Evolutionary conservation across 1,284 basidiomycete genomes (phyloP).

Genomic region (Pseudozyma pruni): DNA sequence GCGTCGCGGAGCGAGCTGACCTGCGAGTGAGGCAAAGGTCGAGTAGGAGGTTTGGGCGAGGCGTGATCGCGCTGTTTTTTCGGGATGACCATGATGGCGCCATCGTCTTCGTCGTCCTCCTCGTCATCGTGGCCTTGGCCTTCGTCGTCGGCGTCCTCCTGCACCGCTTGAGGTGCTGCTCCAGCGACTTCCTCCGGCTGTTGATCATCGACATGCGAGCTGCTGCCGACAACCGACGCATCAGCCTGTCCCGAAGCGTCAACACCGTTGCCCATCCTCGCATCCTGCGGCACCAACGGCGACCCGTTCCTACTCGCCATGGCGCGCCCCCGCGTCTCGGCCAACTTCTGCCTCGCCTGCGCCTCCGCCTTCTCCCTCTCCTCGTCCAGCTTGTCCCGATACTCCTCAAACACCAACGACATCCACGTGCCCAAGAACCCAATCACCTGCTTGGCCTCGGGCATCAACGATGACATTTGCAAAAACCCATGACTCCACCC

Average conservation of each 20-base stretch:
- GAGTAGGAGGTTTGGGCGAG: not conserved
- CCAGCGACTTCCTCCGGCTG: not conserved
- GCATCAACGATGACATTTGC: conserved; percentile 90
- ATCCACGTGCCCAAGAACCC: conserved; percentile 94
- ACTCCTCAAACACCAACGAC: conserved; percentile 76
- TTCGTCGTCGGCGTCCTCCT: conserved; percentile 24
- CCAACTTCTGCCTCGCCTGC: conserved; percentile 20
- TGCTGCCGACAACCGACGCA: not conserved
- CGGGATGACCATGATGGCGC: conserved; percentile 59
- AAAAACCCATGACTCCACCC: conserved; percentile 66
- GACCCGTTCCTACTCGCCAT: conserved; percentile 4
- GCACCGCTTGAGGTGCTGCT: conserved; percentile 1
- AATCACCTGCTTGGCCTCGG: conserved; percentile 82
- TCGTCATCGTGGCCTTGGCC: conserved; percentile 45
- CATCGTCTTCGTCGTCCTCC: conserved; percentile 60
- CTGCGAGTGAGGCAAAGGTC: conserved; percentile 4
- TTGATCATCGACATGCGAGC: conserved; percentile 1
- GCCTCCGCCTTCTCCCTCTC: conserved; percentile 29
- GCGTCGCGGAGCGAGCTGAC: not conserved
- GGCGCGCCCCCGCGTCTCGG: not conserved
- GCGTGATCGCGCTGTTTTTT: conserved; percentile 21
- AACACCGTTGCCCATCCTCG: conserved; percentile 4
- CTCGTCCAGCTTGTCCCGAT: conserved; percentile 36
- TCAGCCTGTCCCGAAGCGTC: not conserved
- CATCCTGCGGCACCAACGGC: conserved; percentile 3